Conservation (phyloP, 1,284 basidiomycete genomes). For the Inonotus obliquus region DNA sequence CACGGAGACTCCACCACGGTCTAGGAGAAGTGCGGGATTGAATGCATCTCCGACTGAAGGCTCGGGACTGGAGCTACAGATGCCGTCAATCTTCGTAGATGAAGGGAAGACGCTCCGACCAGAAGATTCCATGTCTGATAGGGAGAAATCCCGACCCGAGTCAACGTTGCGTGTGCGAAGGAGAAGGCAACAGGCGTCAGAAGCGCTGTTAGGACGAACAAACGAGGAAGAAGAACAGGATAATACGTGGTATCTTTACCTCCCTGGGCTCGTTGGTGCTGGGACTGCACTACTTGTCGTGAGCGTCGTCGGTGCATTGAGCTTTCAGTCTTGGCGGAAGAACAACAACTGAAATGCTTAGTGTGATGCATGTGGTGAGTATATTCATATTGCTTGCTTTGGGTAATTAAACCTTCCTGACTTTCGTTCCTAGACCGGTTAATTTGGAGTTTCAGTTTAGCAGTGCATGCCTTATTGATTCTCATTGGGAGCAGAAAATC, state of each 20-base stretch:
- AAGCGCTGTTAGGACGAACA: constrained; percentile 35
- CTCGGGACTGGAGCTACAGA: constrained; percentile 22
- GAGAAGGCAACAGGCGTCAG: constrained; percentile 46
- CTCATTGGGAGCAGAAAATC: too few relatives aligned
- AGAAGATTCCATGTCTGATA: neutral
- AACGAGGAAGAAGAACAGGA: constrained; percentile 47
- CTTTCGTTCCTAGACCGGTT: neutral
- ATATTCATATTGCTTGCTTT: neutral
- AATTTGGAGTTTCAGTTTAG: neutral
- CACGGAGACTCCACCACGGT: neutral
- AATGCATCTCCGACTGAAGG: constrained; percentile 7
- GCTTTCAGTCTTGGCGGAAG: constrained; percentile 72
- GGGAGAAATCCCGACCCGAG: constrained; percentile 2
- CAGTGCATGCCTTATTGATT: neutral
- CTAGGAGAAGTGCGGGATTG: neutral
- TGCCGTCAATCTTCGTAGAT: constrained; percentile 39
- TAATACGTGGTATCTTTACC: constrained; percentile 69
- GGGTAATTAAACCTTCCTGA: neutral
- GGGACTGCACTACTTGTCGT: constrained; percentile 74
- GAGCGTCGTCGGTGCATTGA: constrained; percentile 67
- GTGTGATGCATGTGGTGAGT: neutral
- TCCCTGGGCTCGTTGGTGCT: constrained; percentile 71
- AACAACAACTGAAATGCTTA: constrained; percentile 36
- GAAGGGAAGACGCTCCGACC: constrained; percentile 12
- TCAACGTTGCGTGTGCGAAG: constrained; percentile 34